Conservation (phyloP, 495 filamentous ascomycete genomes). For the Stereocaulon alpinum region DNA sequence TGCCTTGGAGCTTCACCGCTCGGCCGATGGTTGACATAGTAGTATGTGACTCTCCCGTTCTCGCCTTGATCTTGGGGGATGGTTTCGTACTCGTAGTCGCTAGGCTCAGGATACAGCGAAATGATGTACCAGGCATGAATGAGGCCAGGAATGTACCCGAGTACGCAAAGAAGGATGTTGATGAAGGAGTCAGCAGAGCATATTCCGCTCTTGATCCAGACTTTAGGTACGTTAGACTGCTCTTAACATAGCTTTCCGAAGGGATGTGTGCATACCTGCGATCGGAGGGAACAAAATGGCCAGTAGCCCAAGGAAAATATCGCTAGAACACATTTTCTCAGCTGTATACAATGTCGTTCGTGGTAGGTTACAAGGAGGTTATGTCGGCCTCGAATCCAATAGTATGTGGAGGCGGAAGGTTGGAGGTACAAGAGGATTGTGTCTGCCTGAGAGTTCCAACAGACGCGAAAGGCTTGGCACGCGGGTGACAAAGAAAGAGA, state of each 20-base stretch:
- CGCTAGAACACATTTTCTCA: constrained; percentile 46
- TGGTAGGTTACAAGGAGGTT: not conserved
- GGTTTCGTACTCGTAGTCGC: constrained; percentile 51
- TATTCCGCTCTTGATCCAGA: constrained; percentile 92
- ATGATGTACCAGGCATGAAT: constrained; percentile 99
- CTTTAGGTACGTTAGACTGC: constrained; percentile 35
- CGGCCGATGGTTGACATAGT: constrained; percentile 49
- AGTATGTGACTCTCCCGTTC: constrained; percentile 52
- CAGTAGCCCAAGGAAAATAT: constrained; percentile 80
- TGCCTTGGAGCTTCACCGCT: constrained; percentile 11
- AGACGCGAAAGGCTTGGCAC: not conserved
- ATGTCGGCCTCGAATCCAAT: not conserved
- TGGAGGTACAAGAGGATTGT: not conserved
- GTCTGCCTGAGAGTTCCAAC: constrained; percentile 8
- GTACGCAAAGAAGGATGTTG: constrained; percentile 82
- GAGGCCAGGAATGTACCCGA: constrained; percentile 86
- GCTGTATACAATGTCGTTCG: not conserved
- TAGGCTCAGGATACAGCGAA: constrained; percentile 67
- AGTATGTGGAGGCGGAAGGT: not conserved
- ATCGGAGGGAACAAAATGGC: constrained; percentile 92
- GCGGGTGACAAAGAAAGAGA: not conserved
- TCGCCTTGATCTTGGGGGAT: constrained; percentile 45
- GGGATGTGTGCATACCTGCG: constrained; percentile 53
- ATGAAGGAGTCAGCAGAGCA: constrained; percentile 90
- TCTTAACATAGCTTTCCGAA: constrained; percentile 12